Evolutionary conservation across 148 eudicot genomes (phyloP).

Genomic region (Polygonum maritimum): DNA sequence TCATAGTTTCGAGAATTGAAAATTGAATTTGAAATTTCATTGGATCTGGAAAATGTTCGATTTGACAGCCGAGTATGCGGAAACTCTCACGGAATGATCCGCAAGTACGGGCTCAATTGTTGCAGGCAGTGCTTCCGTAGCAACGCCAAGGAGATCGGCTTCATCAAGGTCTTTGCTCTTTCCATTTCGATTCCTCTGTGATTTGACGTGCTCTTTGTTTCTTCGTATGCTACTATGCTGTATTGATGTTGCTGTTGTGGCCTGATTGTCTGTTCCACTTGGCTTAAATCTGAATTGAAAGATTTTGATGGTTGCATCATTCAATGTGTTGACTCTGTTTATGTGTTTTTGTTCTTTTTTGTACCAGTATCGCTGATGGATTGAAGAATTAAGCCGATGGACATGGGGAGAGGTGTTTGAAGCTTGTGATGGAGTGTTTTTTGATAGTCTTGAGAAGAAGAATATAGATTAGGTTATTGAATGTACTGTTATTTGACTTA

Average conservation of each 20-base stretch:
- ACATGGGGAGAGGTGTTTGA: conserved; percentile 5
- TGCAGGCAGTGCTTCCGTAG: conserved; percentile 57
- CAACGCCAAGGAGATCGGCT: conserved; percentile 52
- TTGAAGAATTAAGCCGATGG: not conserved
- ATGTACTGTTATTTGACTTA: not conserved
- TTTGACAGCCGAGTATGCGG: conserved; percentile 42
- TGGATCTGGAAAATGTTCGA: not conserved
- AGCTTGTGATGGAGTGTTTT: not conserved
- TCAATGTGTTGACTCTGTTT: not conserved
- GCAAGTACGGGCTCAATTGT: conserved; percentile 47
- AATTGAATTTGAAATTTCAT: not conserved
- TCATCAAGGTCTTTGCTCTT: conserved; percentile 32
- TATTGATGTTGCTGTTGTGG: not conserved
- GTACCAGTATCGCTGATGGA: not conserved
- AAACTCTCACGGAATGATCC: conserved; percentile 39
- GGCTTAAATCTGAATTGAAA: not conserved
- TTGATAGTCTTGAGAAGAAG: not conserved
- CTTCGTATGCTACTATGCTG: too few relatives aligned
- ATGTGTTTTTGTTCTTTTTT: not conserved
- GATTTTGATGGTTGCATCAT: not conserved
- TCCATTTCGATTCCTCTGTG: not conserved
- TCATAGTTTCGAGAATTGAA: not conserved
- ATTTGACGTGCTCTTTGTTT: not conserved
- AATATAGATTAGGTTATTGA: not conserved
- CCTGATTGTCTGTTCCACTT: not conserved